Evolutionary conservation across 208 protist genomes (phyloP).

Genomic region (Naegleria lovaniensis): DNA sequence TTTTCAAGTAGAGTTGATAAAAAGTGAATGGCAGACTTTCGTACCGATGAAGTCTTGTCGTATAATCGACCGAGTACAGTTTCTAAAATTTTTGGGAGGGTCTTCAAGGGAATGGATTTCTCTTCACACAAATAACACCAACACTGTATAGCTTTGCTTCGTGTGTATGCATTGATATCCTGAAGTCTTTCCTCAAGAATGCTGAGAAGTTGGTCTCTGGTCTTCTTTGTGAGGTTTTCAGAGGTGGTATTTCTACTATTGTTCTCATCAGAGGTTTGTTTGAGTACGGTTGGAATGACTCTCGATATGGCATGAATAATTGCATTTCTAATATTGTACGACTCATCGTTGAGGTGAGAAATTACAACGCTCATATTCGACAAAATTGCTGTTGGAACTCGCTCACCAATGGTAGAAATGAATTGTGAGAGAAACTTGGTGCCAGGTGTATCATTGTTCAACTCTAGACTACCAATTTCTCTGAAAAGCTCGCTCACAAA

Average conservation of each 20-base stretch:
- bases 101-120: neutral
- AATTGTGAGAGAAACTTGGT: conserved; percentile 37
- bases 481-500: conserved; percentile 7
- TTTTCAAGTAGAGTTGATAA: conserved; percentile 34
- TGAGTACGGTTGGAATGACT: conserved; percentile 8
- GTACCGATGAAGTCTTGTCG: conserved; percentile 43
- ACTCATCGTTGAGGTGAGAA: conserved; percentile 37
- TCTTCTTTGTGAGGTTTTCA: neutral
- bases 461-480: conserved; percentile 22
- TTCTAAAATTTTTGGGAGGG: neutral
- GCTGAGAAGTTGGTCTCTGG: conserved; percentile 25
- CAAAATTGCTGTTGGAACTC: conserved; percentile 22
- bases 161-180: conserved; percentile 43
- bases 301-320: conserved; percentile 18
- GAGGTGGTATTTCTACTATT: neutral
- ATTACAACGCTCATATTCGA: conserved; percentile 35
- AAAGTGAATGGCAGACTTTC: conserved; percentile 46
- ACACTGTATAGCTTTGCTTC: conserved; percentile 39
- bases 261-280: neutral
- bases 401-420: conserved; percentile 28
- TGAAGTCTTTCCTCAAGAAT: conserved; percentile 34
- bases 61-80: conserved; percentile 23
- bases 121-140: conserved; percentile 41
- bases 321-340: conserved; percentile 37
- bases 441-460: conserved; percentile 30